A percentile compares a stretch with the other conserved stretches of the same genome.
Evolutionary conservation across 192 early-diverging fungal genomes (phyloP).

Genomic region (Coemansia umbellata): DNA sequence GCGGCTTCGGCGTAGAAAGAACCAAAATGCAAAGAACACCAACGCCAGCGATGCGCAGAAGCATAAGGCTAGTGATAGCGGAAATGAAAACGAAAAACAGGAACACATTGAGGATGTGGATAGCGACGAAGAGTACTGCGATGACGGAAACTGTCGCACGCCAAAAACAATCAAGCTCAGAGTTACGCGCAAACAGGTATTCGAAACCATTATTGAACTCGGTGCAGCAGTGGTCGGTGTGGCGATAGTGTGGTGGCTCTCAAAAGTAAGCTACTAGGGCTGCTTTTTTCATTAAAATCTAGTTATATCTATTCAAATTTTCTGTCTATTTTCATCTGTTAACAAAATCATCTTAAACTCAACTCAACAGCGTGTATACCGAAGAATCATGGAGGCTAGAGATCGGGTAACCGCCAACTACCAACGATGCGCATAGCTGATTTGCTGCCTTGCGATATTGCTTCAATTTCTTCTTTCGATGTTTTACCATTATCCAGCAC

Average conservation of each 20-base stretch:
- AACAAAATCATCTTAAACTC: background rate
- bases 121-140: slow-evolving; percentile 48
- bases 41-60: background rate
- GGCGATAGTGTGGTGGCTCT: slow-evolving; percentile 41
- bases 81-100: slow-evolving; percentile 11
- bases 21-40: slow-evolving; percentile 2
- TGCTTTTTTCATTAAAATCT: background rate
- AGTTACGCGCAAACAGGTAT: slow-evolving; percentile 38
- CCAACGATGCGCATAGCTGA: slow-evolving; percentile 70
- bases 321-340: background rate
- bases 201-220: slow-evolving; percentile 29
- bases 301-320: background rate
- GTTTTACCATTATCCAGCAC: slow-evolving; percentile 55
- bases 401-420: slow-evolving; percentile 58
- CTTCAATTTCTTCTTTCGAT: slow-evolving; percentile 27
- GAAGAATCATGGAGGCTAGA: slow-evolving; percentile 14
- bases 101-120: slow-evolving; percentile 41
- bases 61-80: slow-evolving; percentile 17
- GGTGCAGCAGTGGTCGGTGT: slow-evolving; percentile 37
- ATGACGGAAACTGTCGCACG: slow-evolving; percentile 36
- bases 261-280: slow-evolving; percentile 7
- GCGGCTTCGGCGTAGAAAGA: slow-evolving; percentile 40
- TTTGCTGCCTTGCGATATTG: slow-evolving; percentile 57
- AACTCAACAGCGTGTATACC: background rate
- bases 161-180: slow-evolving; percentile 39